These are phyloP conservation scores for Vachellia pachyceras DNA, from an alignment of 306 rosid genomes.

Conservation along the genomic window DNA sequence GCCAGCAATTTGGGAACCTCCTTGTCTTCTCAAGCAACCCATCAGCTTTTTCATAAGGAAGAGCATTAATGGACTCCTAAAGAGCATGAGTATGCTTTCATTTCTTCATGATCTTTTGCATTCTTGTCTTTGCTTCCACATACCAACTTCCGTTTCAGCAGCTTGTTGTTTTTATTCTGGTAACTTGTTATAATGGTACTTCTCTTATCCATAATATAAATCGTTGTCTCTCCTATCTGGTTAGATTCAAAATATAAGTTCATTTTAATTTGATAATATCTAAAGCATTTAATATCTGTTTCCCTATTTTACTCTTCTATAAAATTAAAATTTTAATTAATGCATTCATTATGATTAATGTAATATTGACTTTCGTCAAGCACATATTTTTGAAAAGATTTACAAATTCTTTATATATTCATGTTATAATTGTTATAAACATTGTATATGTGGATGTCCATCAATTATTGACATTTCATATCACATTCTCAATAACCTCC, in stretches of 20 bases:
- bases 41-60: background rate
- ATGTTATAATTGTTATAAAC: too few species aligned
- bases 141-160: background rate
- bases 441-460: too few species aligned
- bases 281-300: too few species aligned
- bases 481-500: too few species aligned
- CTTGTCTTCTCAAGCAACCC: background rate
- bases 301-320: background rate
- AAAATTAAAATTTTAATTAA: too few species aligned
- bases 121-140: background rate
- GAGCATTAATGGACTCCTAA: background rate
- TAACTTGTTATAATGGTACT: background rate
- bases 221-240: too few species aligned
- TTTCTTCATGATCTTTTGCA: background rate
- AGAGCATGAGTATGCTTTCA: constrained; percentile 10
- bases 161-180: background rate
- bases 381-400: background rate
- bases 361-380: too few species aligned
- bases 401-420: background rate
- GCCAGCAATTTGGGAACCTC: background rate
- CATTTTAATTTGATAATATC: too few species aligned
- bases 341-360: background rate
- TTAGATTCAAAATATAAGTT: background rate
- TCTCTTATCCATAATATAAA: background rate
- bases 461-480: too few species aligned